These are phyloP conservation scores for Xerocomus tenax DNA, from an alignment of 1,284 basidiomycete genomes.

Conservation along the genomic window DNA sequence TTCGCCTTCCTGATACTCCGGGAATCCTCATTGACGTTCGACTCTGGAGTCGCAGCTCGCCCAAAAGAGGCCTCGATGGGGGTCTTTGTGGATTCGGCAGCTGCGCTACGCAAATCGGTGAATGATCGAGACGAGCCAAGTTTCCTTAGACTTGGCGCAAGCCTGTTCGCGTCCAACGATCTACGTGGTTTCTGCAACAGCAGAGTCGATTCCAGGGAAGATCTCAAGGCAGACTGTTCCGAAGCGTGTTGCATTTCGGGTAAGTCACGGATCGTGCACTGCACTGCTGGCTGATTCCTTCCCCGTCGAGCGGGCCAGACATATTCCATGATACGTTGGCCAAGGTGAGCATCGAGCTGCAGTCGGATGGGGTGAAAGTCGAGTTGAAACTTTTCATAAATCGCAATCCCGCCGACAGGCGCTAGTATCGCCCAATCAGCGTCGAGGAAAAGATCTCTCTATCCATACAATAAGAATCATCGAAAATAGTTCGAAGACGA, in stretches of 20 bases:
- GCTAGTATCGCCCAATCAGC: slow-evolving; percentile 77
- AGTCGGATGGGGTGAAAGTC: slow-evolving; percentile 82
- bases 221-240: slow-evolving; percentile 22
- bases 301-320: slow-evolving; percentile 65
- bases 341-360: slow-evolving; percentile 79
- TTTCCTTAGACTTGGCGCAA: slow-evolving; percentile 37
- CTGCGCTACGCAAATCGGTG: slow-evolving; percentile 53
- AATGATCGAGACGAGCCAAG: slow-evolving; percentile 59
- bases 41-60: slow-evolving; percentile 17
- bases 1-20: slow-evolving; percentile 17
- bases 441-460: slow-evolving; percentile 61
- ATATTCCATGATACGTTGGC: slow-evolving; percentile 82
- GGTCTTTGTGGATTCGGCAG: slow-evolving; percentile 32
- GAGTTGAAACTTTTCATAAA: slow-evolving; percentile 79
- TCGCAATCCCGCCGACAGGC: slow-evolving; percentile 89
- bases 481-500: neutral
- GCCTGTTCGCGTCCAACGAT: slow-evolving; percentile 25
- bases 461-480: slow-evolving; percentile 12
- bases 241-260: slow-evolving; percentile 15
- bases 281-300: slow-evolving; percentile 27
- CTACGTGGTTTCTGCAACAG: slow-evolving; percentile 29
- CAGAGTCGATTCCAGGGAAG: slow-evolving; percentile 42
- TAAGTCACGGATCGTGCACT: slow-evolving; percentile 13
- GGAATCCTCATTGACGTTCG: slow-evolving; percentile 22
- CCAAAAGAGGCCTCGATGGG: slow-evolving; percentile 18